Base-by-base conservation (phyloP, 805 yeast species). In the Pichia nakasei region DNA sequence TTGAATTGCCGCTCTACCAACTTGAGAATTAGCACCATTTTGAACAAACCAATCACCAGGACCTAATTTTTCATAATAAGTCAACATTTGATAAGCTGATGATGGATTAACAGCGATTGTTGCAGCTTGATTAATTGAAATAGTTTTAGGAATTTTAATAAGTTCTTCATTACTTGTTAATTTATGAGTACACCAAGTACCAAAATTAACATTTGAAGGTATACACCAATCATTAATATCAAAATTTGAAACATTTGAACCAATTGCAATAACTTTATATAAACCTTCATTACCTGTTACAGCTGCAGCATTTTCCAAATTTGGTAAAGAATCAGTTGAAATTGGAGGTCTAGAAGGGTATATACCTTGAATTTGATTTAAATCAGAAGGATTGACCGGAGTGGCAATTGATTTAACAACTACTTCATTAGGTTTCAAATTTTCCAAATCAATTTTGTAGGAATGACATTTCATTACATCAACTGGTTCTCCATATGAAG, bases 1-100 rank as follows among this genome's bases (percentile, higher is more conserved):
- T 64, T 93, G 99, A 39, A 87, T 73, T 8, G 95, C 97, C 53
- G 84, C 80, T 53, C 87, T 79, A 6, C 96, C 96, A 11, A 93
- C 99, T 24, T 93, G 95, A 8, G 96, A 86, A 52, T 87, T 93
- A 31, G 96, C 97, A 27, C 96, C 98, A 56, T 91, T 93, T 66
- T 93, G 97, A 49, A 93, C 80, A 50, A 93, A 76, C 95, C 96
- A 93, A 61, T 89, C 89, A 18, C 86, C 86, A 2, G 78, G 73
- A 46, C 68, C 61, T 55, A 83, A 64, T 44, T 76, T 69, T 42
- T 66, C 76, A 60, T 77, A 84, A 62, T 82, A 75, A 17, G 82
- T 78, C 49, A 91, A 80, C 85, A 93, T 75, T 63, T 86, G 85
- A 56, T 79, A 86, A 0, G 97, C 98, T 9, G 96, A 86, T 40